Evolutionary conservation across 2,329 filamentous ascomycete species (phyloP).

Genomic region (Fusarium decemcellulare): DNA sequence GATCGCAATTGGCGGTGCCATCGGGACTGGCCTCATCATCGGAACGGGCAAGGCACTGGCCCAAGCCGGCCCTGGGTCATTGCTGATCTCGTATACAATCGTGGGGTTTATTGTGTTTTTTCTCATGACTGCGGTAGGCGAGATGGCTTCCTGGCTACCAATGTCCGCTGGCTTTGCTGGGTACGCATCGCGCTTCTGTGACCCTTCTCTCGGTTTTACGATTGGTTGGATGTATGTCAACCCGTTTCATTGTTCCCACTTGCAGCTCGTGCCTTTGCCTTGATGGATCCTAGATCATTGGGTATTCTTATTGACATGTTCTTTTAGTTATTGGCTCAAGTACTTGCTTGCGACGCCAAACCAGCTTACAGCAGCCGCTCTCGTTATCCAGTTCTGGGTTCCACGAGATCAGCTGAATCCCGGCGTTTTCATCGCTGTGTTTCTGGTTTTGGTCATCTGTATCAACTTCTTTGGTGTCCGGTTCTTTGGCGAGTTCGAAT

Average conservation of each 20-base stretch:
- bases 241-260: too few species aligned
- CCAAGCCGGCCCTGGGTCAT: constrained; percentile 72
- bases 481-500: constrained; percentile 77
- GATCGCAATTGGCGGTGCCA: constrained; percentile 81
- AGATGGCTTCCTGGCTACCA: constrained; percentile 89
- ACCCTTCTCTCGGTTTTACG: constrained; percentile 85
- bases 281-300: too few species aligned
- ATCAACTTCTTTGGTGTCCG: constrained; percentile 80
- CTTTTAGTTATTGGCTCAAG: constrained; percentile 74
- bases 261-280: too few species aligned
- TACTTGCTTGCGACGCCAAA: constrained; percentile 91
- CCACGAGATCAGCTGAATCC: constrained; percentile 76
- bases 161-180: constrained; percentile 85
- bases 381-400: constrained; percentile 87
- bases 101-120: constrained; percentile 82
- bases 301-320: constrained; percentile 49
- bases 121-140: constrained; percentile 85
- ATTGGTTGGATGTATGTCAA: constrained; percentile 82
- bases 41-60: constrained; percentile 72
- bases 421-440: constrained; percentile 83
- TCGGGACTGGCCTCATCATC: constrained; percentile 82
- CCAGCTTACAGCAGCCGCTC: constrained; percentile 83
- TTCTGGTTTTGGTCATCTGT: constrained; percentile 74
- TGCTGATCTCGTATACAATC: constrained; percentile 79
- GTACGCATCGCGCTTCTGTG: constrained; percentile 84